Conservation (phyloP, 805 yeast species). For the Starmerella roubikii region DNA sequence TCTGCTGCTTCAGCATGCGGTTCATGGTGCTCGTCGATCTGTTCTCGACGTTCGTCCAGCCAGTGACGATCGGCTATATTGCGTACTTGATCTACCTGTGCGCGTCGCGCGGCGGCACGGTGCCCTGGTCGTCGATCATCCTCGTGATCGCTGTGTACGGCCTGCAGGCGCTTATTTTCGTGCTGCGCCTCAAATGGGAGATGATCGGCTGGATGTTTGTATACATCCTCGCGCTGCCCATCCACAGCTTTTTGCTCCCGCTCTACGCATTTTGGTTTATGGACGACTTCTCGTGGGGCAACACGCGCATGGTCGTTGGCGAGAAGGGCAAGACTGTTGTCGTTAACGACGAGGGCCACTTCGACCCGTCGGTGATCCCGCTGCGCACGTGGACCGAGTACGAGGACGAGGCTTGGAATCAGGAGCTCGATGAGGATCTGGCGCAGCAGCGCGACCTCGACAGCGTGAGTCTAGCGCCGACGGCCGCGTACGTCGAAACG, state of each 20-base stretch:
- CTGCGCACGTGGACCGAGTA: slow-evolving; percentile 46
- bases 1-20: slow-evolving; percentile 52
- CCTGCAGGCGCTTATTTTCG: slow-evolving; percentile 41
- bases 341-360: slow-evolving; percentile 36
- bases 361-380: slow-evolving; percentile 42
- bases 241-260: slow-evolving; percentile 47
- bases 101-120: slow-evolving; percentile 32
- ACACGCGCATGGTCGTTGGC: slow-evolving; percentile 43
- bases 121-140: slow-evolving; percentile 44
- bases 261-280: slow-evolving; percentile 48
- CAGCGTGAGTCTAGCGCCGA: slow-evolving; percentile 13
- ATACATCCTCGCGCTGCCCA: slow-evolving; percentile 43
- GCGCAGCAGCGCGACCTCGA: slow-evolving; percentile 6
- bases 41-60: slow-evolving; percentile 47
- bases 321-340: slow-evolving; percentile 38
- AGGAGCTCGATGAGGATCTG: slow-evolving; percentile 6
- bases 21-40: slow-evolving; percentile 44
- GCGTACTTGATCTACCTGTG: slow-evolving; percentile 41
- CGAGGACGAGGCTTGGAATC: slow-evolving; percentile 37
- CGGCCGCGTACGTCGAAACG: slow-evolving; percentile 4
- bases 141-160: slow-evolving; percentile 45
- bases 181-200: slow-evolving; percentile 33
- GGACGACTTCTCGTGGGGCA: slow-evolving; percentile 59
- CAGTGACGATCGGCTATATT: slow-evolving; percentile 39
- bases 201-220: slow-evolving; percentile 44